A percentile compares a stretch with the other conserved stretches of the same genome.
These are phyloP conservation scores for Nakazawaea ernobii DNA, from an alignment of 805 yeast species.

Conservation along the genomic window DNA sequence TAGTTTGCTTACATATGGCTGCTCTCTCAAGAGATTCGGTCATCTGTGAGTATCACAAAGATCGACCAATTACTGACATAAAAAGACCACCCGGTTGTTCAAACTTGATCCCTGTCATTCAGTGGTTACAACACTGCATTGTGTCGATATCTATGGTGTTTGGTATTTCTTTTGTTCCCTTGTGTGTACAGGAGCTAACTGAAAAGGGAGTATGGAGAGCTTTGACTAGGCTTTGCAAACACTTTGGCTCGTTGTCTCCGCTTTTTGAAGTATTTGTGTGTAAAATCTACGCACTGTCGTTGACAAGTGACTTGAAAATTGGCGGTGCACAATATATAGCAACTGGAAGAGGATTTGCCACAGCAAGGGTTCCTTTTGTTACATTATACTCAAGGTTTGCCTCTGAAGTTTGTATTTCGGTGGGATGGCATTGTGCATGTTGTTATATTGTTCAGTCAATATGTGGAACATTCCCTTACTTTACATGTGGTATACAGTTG, in stretches of 20 bases:
- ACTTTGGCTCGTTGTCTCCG: slow-evolving; percentile 67
- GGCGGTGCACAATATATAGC: slow-evolving; percentile 84
- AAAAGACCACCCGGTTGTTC: slow-evolving; percentile 66
- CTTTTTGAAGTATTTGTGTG: slow-evolving; percentile 77
- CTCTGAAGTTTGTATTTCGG: slow-evolving; percentile 66
- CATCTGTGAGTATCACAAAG: slow-evolving; percentile 54
- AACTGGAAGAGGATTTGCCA: slow-evolving; percentile 81
- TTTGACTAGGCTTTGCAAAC: slow-evolving; percentile 54
- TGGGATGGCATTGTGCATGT: slow-evolving; percentile 40
- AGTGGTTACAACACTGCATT: slow-evolving; percentile 71
- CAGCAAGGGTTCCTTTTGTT: slow-evolving; percentile 63
- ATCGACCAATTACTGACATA: slow-evolving; percentile 55
- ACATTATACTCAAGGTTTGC: slow-evolving; percentile 64
- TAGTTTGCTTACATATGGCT: slow-evolving; percentile 55
- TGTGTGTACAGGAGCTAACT: slow-evolving; percentile 69
- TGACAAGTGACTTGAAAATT: slow-evolving; percentile 59
- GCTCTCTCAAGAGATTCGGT: slow-evolving; percentile 57
- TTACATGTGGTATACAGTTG: slow-evolving; percentile 70
- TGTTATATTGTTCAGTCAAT: slow-evolving; percentile 50
- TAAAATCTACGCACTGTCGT: slow-evolving; percentile 66
- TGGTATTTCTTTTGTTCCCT: slow-evolving; percentile 67
- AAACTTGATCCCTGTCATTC: slow-evolving; percentile 59
- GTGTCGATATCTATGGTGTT: slow-evolving; percentile 71
- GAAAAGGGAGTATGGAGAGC: slow-evolving; percentile 77
- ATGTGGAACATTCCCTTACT: slow-evolving; percentile 57